Conservation (phyloP, 805 yeast genomes). For the Saccharomycopsis guyanensis region DNA sequence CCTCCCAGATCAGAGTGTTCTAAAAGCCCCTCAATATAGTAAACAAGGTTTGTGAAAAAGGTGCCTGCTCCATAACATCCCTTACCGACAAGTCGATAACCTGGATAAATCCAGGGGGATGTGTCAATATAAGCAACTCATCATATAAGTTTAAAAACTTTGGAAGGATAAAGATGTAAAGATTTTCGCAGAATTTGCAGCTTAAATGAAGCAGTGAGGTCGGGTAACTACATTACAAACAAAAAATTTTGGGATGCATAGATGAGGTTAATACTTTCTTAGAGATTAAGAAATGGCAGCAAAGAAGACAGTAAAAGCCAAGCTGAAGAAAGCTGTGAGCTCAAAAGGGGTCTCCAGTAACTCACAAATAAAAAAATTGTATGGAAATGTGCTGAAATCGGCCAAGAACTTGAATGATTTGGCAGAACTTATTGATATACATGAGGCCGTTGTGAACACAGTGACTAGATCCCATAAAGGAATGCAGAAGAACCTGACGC, state of each 20-base stretch:
- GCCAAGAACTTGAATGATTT: conserved; percentile 50
- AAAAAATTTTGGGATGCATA: too few relatives aligned
- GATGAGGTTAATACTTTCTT: too few relatives aligned
- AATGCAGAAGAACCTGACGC: too few relatives aligned
- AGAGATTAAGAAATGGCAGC: too few relatives aligned
- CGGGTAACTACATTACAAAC: too few relatives aligned
- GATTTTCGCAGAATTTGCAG: too few relatives aligned
- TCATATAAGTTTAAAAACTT: not conserved
- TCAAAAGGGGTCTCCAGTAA: too few relatives aligned
- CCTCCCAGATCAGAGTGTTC: conserved; percentile 1
- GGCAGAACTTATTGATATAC: conserved; percentile 28
- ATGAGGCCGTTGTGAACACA: conserved; percentile 17
- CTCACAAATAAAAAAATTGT: not conserved
- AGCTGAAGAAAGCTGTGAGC: not conserved
- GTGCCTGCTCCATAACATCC: conserved; percentile 3
- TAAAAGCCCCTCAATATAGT: not conserved
- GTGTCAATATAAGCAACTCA: conserved; percentile 1
- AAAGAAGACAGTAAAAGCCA: not conserved
- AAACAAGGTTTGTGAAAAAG: conserved; percentile 1
- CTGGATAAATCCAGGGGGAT: not conserved
- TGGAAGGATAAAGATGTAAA: conserved; percentile 1
- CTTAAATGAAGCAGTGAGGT: too few relatives aligned
- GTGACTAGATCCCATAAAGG: too few relatives aligned
- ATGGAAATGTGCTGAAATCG: conserved; percentile 23
- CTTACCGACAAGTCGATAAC: not conserved